These are phyloP conservation scores for Arthrobotrys iridis DNA, from an alignment of 2,329 filamentous ascomycete genomes.

Conservation along the genomic window DNA sequence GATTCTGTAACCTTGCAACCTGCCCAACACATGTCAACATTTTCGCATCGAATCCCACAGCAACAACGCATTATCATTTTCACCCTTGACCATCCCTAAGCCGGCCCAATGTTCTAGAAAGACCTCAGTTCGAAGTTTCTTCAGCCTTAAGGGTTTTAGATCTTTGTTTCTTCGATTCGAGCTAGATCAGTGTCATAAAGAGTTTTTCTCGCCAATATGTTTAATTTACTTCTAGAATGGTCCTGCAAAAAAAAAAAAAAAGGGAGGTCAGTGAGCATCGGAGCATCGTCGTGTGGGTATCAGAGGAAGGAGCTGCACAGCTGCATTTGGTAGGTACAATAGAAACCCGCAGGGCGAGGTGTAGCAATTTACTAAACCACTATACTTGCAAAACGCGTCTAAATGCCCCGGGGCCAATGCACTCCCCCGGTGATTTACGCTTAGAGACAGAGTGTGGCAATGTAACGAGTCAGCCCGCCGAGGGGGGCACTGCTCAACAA, in stretches of 20 bases:
- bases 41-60: slow-evolving; percentile 17
- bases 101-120: slow-evolving; percentile 2
- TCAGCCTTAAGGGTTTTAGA: slow-evolving; percentile 6
- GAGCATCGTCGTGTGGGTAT: neutral
- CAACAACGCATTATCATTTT: slow-evolving; percentile 6
- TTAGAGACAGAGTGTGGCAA: neutral
- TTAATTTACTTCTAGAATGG: neutral
- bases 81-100: neutral
- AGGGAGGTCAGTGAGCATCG: neutral
- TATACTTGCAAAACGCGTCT: neutral
- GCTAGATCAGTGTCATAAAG: neutral
- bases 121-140: neutral
- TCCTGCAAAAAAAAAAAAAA: neutral
- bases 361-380: neutral
- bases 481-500: slow-evolving; percentile 3
- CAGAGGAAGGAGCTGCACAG: neutral
- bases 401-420: neutral
- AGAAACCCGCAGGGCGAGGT: neutral
- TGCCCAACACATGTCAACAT: no score
- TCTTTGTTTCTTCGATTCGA: slow-evolving; percentile 13
- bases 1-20: slow-evolving; percentile 12
- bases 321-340: neutral
- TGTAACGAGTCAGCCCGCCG: neutral
- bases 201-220: neutral
- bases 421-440: neutral